Conservation (phyloP, 345 rosid species). For the Aethionema arabicum region DNA sequence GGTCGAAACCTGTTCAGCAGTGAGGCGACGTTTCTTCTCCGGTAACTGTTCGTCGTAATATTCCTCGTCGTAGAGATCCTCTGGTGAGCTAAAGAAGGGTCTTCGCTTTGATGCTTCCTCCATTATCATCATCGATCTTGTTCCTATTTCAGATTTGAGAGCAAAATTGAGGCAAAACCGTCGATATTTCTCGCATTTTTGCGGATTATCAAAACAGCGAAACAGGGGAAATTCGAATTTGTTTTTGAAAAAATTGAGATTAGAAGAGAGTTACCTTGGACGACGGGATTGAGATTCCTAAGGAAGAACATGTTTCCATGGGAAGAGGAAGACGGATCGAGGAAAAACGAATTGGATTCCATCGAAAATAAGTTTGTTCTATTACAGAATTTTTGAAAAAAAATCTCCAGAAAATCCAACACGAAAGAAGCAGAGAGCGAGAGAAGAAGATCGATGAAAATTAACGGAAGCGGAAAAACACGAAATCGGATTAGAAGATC, state of each 20-base stretch:
- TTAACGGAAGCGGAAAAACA: neutral
- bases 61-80: slow-evolving; percentile 67
- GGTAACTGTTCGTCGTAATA: slow-evolving; percentile 75
- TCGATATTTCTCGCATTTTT: neutral
- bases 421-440: neutral
- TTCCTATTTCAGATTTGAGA: slow-evolving; percentile 36
- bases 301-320: slow-evolving; percentile 67
- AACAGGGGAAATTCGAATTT: slow-evolving; percentile 6
- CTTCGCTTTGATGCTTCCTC: slow-evolving; percentile 69
- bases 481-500: slow-evolving; percentile 53
- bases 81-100: slow-evolving; percentile 69
- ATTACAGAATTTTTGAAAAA: neutral
- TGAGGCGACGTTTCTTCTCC: slow-evolving; percentile 89
- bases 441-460: neutral
- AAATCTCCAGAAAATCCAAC: slow-evolving; percentile 17
- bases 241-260: neutral
- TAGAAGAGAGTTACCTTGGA: slow-evolving; percentile 44
- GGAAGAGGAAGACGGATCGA: slow-evolving; percentile 55
- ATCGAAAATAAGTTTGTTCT: slow-evolving; percentile 27
- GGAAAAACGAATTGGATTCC: slow-evolving; percentile 69
- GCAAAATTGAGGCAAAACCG: neutral
- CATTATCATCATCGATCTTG: slow-evolving; percentile 52
- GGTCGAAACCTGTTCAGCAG: slow-evolving; percentile 59
- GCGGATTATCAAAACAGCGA: neutral
- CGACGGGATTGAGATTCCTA: slow-evolving; percentile 50